Percentiles rank a stretch among this genome's conserved stretches.
These are phyloP conservation scores for Barnettozyma siamensis DNA, from an alignment of 805 yeast species.

Conservation along the genomic window DNA sequence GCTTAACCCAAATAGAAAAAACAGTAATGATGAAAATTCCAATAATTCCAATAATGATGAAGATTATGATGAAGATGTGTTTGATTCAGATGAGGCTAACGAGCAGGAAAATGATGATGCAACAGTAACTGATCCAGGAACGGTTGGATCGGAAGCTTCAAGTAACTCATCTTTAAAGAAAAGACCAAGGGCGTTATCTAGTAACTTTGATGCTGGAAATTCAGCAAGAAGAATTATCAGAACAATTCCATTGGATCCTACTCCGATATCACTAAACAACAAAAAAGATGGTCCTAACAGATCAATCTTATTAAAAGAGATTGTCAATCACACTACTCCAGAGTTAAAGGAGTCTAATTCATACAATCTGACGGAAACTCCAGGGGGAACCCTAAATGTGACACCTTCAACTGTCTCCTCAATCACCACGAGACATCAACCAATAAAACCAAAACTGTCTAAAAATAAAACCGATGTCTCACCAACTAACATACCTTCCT, in stretches of 20 bases:
- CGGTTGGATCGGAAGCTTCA: slow-evolving; percentile 32
- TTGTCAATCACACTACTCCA: slow-evolving; percentile 19
- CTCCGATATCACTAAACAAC: slow-evolving; percentile 45
- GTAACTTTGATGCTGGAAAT: slow-evolving; percentile 56
- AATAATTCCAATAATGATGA: slow-evolving; percentile 24
- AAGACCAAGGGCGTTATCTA: slow-evolving; percentile 46
- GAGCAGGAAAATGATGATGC: not conserved
- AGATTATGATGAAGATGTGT: slow-evolving; percentile 11
- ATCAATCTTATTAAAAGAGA: slow-evolving; percentile 13
- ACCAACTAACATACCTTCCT: slow-evolving; percentile 21
- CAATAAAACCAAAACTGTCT: not conserved
- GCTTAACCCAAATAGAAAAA: slow-evolving; percentile 30
- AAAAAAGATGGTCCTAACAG: slow-evolving; percentile 14
- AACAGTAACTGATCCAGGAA: slow-evolving; percentile 26
- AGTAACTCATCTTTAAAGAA: slow-evolving; percentile 22
- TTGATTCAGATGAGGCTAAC: slow-evolving; percentile 8
- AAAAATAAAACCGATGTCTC: slow-evolving; percentile 7
- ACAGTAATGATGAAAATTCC: slow-evolving; percentile 17
- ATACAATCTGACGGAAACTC: not conserved
- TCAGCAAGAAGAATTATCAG: slow-evolving; percentile 70
- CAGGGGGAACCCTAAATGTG: not conserved
- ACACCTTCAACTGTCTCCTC: not conserved
- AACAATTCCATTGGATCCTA: slow-evolving; percentile 80
- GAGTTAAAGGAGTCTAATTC: slow-evolving; percentile 9
- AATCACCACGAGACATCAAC: not conserved